Base-by-base conservation (phyloP, 139 green algal genomes). In the Pleodorina starrii region DNA sequence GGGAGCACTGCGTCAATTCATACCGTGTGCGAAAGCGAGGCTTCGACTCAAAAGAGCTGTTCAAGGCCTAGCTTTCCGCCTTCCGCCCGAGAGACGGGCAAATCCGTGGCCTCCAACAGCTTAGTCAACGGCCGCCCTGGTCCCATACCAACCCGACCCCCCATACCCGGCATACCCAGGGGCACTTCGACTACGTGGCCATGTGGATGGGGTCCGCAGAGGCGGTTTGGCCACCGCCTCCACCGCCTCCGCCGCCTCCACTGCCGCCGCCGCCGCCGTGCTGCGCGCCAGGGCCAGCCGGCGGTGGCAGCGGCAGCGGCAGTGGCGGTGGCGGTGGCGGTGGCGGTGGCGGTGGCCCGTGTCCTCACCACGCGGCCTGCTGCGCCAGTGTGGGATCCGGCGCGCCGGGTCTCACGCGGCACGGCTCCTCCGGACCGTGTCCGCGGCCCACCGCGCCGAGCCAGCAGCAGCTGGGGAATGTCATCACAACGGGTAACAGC, bases 401-500 rank as follows among this genome's bases (percentile, higher is more conserved):
- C 5, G 54, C 21, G 54, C 25, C 54, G 5, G 54, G 54, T 9
- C 54, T 66, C 21, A 2, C 29, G 54, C 54, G 29, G 54, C 54
- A 25, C 29, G 54, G 54, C 21, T 66, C 54, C 5, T 66, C 54
- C 2, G 21, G 25, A 21, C 25, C 54, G 21, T 32, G 25, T 25
- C 6, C 54, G 29, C 54, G 29, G 1, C 1, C 63, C 63, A 40
- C n/a, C 63, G 21, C 25, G 63, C 63, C 63, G 14, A 12, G 7
- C 14, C 43, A 60, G 42, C 81, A 36, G n/a, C 60, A 36, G 16
- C 63, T 38, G 21, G 63, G 63, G 11, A 77, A 87, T 68, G 43
- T 87, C 27, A 87, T 87, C 16, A 87, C 81, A 2, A 87, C 81
- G 14, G 81, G 81, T 2, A 87, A 87, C 40, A 87, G 81, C 81